Evolutionary conservation across 495 filamentous ascomycete genomes (phyloP).

Genomic region (Trichoderma gamsii): DNA sequence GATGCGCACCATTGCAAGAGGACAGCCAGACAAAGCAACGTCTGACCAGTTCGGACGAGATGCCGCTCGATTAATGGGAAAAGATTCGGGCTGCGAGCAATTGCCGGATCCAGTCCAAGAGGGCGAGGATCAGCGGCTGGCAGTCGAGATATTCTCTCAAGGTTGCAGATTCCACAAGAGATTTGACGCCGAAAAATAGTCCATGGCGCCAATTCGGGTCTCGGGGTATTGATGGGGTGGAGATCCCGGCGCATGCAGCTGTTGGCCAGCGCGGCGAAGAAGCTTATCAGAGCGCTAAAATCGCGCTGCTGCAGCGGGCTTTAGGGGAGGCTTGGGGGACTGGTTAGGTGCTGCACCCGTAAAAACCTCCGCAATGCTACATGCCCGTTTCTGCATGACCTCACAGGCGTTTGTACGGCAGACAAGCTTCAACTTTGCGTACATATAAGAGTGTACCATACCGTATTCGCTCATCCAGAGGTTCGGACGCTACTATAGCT

Average conservation of each 20-base stretch:
- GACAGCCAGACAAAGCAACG: background rate
- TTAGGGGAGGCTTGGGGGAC: background rate
- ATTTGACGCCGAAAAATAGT: slow-evolving; percentile 11
- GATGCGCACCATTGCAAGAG: slow-evolving; percentile 74
- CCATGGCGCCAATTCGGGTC: slow-evolving; percentile 12
- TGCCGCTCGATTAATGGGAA: background rate
- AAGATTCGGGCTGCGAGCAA: background rate
- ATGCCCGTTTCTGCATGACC: background rate
- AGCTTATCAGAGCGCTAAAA: slow-evolving; percentile 13
- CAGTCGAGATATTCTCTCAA: background rate
- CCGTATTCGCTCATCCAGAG: no score
- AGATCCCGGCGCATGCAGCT: background rate
- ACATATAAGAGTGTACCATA: no score
- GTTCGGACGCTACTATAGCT: no score
- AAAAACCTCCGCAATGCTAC: background rate
- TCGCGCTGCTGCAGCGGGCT: slow-evolving; percentile 5
- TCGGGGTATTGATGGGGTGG: background rate
- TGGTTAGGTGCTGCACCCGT: background rate
- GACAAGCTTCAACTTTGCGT: no score
- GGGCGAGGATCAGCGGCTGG: background rate
- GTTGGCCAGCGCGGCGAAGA: background rate
- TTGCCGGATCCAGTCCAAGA: background rate
- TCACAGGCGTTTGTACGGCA: background rate
- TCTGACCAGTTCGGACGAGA: background rate
- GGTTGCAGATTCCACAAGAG: background rate